Conservation (phyloP, 164 flowering plant species). For the Buxus sempervirens region DNA sequence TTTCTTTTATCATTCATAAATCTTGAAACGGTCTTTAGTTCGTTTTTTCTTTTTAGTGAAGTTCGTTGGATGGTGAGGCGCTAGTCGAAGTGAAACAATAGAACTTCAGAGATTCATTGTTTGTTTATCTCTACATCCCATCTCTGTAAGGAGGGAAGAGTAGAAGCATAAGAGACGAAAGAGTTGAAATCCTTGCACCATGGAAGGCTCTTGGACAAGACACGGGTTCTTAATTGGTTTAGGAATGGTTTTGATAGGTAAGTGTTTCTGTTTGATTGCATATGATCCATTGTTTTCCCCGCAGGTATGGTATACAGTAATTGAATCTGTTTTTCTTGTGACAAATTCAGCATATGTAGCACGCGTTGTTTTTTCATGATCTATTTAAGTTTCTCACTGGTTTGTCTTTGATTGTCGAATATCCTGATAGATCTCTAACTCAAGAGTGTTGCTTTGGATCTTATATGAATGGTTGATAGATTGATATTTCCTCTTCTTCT, state of each 20-base stretch:
- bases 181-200: conserved; percentile 10
- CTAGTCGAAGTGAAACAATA: too few species aligned
- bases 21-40: too few species aligned
- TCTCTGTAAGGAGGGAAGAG: background rate
- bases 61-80: too few species aligned
- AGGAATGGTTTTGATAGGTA: conserved; percentile 45
- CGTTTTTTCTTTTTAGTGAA: too few species aligned
- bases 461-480: background rate
- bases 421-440: background rate
- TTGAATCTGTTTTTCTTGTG: too few species aligned
- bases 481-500: background rate
- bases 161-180: too few species aligned
- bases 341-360: too few species aligned
- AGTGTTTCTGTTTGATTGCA: conserved; percentile 4
- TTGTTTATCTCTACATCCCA: too few species aligned
- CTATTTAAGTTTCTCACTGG: background rate
- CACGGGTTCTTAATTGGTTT: conserved; percentile 37
- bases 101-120: too few species aligned
- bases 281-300: too few species aligned
- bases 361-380: background rate
- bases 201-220: conserved; percentile 48
- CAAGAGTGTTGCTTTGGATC: background rate
- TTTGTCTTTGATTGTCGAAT: background rate
- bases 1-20: too few species aligned
- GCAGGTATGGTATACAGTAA: too few species aligned